Conservation (phyloP, 2,329 filamentous ascomycete species). For the Fusarium sororula region DNA sequence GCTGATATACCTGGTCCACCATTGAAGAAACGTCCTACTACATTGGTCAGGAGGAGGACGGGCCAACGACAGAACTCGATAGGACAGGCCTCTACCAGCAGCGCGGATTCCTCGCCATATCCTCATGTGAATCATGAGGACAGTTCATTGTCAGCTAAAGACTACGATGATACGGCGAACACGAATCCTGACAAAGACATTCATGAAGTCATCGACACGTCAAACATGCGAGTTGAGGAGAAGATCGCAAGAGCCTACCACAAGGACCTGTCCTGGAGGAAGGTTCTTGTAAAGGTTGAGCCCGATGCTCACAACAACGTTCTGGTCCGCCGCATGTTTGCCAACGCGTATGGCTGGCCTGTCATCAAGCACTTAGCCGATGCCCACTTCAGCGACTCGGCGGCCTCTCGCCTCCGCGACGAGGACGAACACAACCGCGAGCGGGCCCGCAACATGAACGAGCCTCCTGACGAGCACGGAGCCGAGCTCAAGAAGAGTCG, state of each 20-base stretch:
- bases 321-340: conserved; percentile 93
- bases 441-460: conserved; percentile 68
- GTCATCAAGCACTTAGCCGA: conserved; percentile 95
- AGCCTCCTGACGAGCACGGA: conserved; percentile 69
- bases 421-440: conserved; percentile 74
- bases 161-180: conserved; percentile 62
- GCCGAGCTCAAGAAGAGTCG: conserved; percentile 64
- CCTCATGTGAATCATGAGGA: conserved; percentile 53
- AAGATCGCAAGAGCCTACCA: conserved; percentile 98
- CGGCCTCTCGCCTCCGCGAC: conserved; percentile 68
- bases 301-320: conserved; percentile 99
- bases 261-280: conserved; percentile 90
- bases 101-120: conserved; percentile 48
- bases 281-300: conserved; percentile 93
- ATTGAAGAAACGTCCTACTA: conserved; percentile 61
- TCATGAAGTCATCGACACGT: conserved; percentile 60
- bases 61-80: conserved; percentile 38
- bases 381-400: conserved; percentile 86
- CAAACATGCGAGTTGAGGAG: conserved; percentile 90
- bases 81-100: conserved; percentile 39
- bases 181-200: conserved; percentile 56
- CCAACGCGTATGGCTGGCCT: conserved; percentile 97
- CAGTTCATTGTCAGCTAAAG: conserved; percentile 54
- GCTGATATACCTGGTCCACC: conserved; percentile 89
- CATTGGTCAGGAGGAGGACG: conserved; percentile 47